Evolutionary conservation across 495 filamentous ascomycete species (phyloP).

Genomic region (Articulospora tetracladia): DNA sequence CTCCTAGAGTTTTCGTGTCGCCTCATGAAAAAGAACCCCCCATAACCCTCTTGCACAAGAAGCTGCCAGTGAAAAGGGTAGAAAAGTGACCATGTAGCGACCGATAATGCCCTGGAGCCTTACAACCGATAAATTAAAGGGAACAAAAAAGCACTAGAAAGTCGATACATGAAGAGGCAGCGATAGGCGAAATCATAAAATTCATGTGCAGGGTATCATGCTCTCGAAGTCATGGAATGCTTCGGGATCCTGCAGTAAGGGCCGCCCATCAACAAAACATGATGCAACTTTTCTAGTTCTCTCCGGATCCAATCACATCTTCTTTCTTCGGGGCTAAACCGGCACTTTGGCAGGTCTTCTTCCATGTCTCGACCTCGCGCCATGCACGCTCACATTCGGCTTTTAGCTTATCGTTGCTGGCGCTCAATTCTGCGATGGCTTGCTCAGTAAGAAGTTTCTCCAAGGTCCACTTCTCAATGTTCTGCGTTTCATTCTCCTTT

Average conservation of each 20-base stretch:
- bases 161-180: constrained; percentile 24
- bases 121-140: neutral
- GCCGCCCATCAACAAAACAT: constrained; percentile 16
- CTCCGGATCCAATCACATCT: constrained; percentile 11
- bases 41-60: constrained; percentile 6
- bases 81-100: neutral
- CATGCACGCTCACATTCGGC: constrained; percentile 67
- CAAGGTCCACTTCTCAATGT: constrained; percentile 94
- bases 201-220: constrained; percentile 26
- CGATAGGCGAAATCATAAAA: constrained; percentile 21
- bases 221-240: constrained; percentile 15
- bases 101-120: neutral
- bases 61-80: neutral
- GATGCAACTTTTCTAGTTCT: constrained; percentile 19
- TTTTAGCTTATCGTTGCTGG: constrained; percentile 88
- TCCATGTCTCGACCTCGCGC: constrained; percentile 79
- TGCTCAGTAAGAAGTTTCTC: constrained; percentile 95
- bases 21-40: constrained; percentile 17
- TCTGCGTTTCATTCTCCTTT: constrained; percentile 88
- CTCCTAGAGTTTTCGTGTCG: constrained; percentile 6
- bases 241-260: constrained; percentile 14
- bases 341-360: constrained; percentile 72
- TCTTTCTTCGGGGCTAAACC: constrained; percentile 48
- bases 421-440: constrained; percentile 85
- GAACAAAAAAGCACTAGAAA: constrained; percentile 11